Evolutionary conservation across 2,329 filamentous ascomycete genomes (phyloP), one percentile per base, ranked within the genome.

Genomic region (Zymoseptoria ardabiliae): DNA sequence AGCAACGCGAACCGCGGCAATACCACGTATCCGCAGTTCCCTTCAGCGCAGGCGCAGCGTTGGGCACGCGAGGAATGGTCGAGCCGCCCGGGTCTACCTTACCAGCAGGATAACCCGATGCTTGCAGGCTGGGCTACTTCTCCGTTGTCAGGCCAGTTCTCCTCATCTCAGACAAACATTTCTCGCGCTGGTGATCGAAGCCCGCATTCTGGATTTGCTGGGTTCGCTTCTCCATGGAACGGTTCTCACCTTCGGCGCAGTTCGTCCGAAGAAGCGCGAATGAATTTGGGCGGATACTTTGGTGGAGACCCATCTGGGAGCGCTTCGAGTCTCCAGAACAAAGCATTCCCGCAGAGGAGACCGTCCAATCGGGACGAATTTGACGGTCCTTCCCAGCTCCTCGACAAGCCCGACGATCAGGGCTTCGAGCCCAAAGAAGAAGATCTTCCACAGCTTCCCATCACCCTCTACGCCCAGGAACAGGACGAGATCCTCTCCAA

Each of bases 351-450:
- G 49, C 86, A 89, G 70, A 82, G 88, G 67, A 83, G 88, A 28
- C 85, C 89, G 23, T 90, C 88, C 50, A 92, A 92, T 76, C 83
- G 90, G 61, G 90, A 95, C 78, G 90, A 94, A 75, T 95, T 95
- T 75, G 90, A 94, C 75, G 90, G 90, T 2, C 90, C 90, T 8
- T 88, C 91, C 67, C 90, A 95, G 73, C 87, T 91, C 66, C 79
- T 95, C 65, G 85, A 89, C 64, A 83, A 85, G 52, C 90, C 89
- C 48, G 81, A 86, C 21, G 81, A 86, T 58, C 85, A 87, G 64
- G 85, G 87, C 68, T 82, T 91, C 66, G 87, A 88, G 63, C 82
- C 86, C 73, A 88, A 91, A 76, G 89, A 92, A 72, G 84, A 88
- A 65, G 89, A 93, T 70, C 81, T 95, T 55, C 90, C 90, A 20